Evolutionary conservation across 2,329 filamentous ascomycete genomes (phyloP), one percentile per base, ranked within the genome.

Genomic region (Cladosporium colombiae): DNA sequence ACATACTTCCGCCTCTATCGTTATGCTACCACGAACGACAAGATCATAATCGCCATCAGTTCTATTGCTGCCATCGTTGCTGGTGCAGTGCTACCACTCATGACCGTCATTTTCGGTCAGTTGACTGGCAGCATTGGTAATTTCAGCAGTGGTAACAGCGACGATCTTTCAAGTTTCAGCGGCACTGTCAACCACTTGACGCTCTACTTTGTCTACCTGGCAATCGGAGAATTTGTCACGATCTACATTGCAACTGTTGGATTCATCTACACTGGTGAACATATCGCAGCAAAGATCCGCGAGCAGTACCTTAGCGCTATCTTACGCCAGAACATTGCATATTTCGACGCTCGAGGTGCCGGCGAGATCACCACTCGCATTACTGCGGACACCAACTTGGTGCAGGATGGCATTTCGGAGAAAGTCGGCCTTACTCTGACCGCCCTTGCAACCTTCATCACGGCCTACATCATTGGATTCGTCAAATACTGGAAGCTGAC

Each of bases 361-460:
- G 93, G 94, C 66, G 95, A 97, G 79, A 91, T 98, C 67, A 97
- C 93, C 0, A 97, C 93, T 1, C 89, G 93, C 69, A 97, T 97
- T 72, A 98, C 94, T 0, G 90, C 93, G 13, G 94, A 98, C 77
- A 96, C 92, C 53, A 97, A 97, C 74, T 82, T 96, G 62, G 89
- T 98, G 64, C 94, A 97, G 77, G 93, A 96, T 70, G 94, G 93
- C 65, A 92, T 99, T 55, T 96, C 92, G 0, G 92, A 96, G 78
- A 97, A 97, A 81, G 86, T 96, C 53, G 88, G 88, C 16, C 80
- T 97, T 69, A 93, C 91, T 0, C 76, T 96, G 65, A 87, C 88
- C 16, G 91, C 91, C 14, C 59, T 93, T 4, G 88, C 93, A 1
- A 93, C 92, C 10, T 98, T 98, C 74, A 80, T 96, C 64, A 89